These are phyloP conservation scores for Boletus subcaerulescens DNA, from an alignment of 768 basidiomycete species.

Conservation along the genomic window DNA sequence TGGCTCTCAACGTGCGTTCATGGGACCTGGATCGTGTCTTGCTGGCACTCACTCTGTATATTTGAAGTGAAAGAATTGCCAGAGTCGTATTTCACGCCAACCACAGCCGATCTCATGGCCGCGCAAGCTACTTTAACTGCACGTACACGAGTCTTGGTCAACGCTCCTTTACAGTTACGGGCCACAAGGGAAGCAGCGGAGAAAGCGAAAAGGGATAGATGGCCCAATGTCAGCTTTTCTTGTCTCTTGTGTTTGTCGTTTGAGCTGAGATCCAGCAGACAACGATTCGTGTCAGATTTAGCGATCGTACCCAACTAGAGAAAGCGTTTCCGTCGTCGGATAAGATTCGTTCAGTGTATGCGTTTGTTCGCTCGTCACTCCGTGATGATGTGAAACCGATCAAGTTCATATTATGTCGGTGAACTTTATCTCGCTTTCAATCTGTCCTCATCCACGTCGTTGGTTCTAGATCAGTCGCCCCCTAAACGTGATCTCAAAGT, in stretches of 20 bases:
- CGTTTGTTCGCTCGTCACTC: conserved; percentile 72
- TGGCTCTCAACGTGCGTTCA: conserved; percentile 34
- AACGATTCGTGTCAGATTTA: conserved; percentile 76
- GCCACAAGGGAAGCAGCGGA: conserved; percentile 59
- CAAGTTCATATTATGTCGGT: conserved; percentile 83
- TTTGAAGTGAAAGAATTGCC: conserved; percentile 49
- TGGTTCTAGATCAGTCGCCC: conserved; percentile 64
- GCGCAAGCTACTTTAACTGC: conserved; percentile 63
- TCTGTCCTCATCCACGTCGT: neutral
- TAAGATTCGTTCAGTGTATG: conserved; percentile 81
- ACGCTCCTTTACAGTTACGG: conserved; percentile 71
- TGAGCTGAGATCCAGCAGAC: conserved; percentile 49
- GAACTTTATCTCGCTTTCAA: neutral
- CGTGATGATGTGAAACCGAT: conserved; percentile 72
- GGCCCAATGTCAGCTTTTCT: conserved; percentile 57
- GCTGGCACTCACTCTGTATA: conserved; percentile 1
- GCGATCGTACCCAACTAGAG: conserved; percentile 80
- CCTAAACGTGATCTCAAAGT: conserved; percentile 83
- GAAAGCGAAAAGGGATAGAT: conserved; percentile 59
- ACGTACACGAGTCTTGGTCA: conserved; percentile 56
- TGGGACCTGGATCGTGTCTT: neutral
- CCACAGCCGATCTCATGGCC: conserved; percentile 63
- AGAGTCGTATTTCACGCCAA: conserved; percentile 74
- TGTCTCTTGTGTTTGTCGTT: neutral
- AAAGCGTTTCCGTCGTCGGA: conserved; percentile 71